Evolutionary conservation across 331 rosid genomes (phyloP), one percentile per base, ranked within the genome.

Genomic region (Ulmus americana): DNA sequence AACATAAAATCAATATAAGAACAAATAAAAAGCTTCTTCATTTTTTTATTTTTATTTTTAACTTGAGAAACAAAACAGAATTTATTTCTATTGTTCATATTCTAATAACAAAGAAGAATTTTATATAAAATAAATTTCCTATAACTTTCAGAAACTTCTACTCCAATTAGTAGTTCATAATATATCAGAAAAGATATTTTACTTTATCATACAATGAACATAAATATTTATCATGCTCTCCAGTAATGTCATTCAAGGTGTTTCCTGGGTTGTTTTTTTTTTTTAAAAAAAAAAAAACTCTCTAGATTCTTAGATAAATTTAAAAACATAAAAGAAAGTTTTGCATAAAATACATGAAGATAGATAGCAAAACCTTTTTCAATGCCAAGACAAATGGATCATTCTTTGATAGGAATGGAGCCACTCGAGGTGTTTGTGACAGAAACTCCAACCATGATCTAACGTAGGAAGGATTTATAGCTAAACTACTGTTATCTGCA

Each of bases 381-480:
- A 90, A 79, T 4, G 97, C 95, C 75, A 70, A 71, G 63, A 94
- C 68, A 77, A 87, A 67, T 40, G 96, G 97, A 64, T 90, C 90
- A 49, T 79, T 88, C 86, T 90, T 94, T 8, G 95, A 67, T 47
- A 94, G 72, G 84, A 90, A 94, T 39, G 99, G 97, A 45, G 99
- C 97, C 59, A 94, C 96, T 76, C 99, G 89, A 62, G 99, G 91
- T 9, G 91, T 87, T 80, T 14, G 87, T 39, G 97, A 87, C 85
- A 90, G 70, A 53, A 85, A 76, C 77, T 90, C 86, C 88, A 90
- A 80, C 99, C 99, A 94, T 6, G 95, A 84, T 46, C 55, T 78
- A 56, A 90, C 72, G 76, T 90, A 94, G 40, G 88, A 90, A 70
- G 99, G 96, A 94, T 94, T 90, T 66, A 94, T 85, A 35, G 96